Percentiles rank a stretch among this genome's conserved stretches.
Evolutionary conservation across 441 rosid species (phyloP).

Genomic region (Euphorbia neoarborescens): DNA sequence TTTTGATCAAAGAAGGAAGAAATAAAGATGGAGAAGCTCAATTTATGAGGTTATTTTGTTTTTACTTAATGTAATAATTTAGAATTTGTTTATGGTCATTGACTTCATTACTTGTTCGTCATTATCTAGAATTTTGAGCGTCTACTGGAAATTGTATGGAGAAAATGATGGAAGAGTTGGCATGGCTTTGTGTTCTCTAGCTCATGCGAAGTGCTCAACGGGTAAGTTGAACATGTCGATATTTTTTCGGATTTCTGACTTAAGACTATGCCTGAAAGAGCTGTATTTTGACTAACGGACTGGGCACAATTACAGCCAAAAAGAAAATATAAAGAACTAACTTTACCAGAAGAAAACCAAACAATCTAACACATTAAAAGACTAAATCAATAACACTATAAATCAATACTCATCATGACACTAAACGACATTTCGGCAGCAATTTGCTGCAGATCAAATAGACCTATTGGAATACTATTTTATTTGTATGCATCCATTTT

Average conservation of each 20-base stretch:
- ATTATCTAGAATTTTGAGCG: slow-evolving; percentile 44
- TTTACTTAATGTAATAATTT: background rate
- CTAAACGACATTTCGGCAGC: too few relatives aligned
- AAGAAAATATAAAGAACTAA: too few relatives aligned
- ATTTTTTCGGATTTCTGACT: background rate
- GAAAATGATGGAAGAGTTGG: slow-evolving; percentile 74
- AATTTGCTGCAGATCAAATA: too few relatives aligned
- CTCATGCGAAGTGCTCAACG: slow-evolving; percentile 63
- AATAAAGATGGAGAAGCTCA: slow-evolving; percentile 48
- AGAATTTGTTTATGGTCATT: slow-evolving; percentile 4
- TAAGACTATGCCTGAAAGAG: background rate
- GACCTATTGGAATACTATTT: too few relatives aligned
- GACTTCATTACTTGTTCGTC: slow-evolving; percentile 8
- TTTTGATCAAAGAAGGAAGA: slow-evolving; percentile 65
- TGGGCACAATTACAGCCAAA: too few relatives aligned
- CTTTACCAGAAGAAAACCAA: too few relatives aligned
- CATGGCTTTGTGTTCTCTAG: slow-evolving; percentile 73
- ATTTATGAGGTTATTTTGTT: slow-evolving; percentile 45
- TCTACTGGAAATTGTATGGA: slow-evolving; percentile 55
- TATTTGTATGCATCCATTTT: too few relatives aligned
- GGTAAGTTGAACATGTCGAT: slow-evolving; percentile 27
- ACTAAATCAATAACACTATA: too few relatives aligned
- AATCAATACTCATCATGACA: too few relatives aligned
- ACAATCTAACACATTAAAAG: too few relatives aligned
- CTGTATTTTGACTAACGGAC: too few relatives aligned